Evolutionary conservation across 768 basidiomycete species (phyloP), one percentile per base, ranked within the genome.

Genomic region (Phaffia tasmanica): DNA sequence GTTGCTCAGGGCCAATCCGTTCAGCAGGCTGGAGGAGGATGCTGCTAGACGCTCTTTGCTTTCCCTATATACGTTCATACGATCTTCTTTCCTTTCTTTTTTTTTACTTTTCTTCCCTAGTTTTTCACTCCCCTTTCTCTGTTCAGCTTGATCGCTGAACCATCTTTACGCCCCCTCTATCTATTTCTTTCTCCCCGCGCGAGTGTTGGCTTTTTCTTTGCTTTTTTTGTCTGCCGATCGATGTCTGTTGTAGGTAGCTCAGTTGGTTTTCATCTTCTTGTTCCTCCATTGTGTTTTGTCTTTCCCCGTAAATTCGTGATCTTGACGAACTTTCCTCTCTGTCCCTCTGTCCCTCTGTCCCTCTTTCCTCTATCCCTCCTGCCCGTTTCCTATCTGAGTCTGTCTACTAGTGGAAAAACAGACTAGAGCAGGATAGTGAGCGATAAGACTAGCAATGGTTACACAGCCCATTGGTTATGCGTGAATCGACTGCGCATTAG

Each of bases 1-100:
- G 83, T 93, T 69, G 87, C 86, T 55, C 87, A 87, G 11, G 89
- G 89, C 30, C 86, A 89, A 78, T 85, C 82, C 64, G 87, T 92
- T 63, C 84, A 86, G 75, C 85, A 87, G 75, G 85, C 85, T 77
- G 81, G 81, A 73, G 80, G 83, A 64, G 82, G 86, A 54, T 93
- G 90, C 80, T 93, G 90, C 83, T 93, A 64, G 49, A 59, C 21
- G 2, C 42, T 47, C 30, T 25, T 49, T 6, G 25, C 11, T 32
- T n/a, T 42, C 53, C 53, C 29, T 30, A 23, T 30, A 54, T 54
- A 5, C 53, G 11, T 42, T 11, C 11, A 42, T 11, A 42, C n/a
- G n/a, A n/a, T 54, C 29, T 5, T 54, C 29, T 4, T 54, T 16
- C 53, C 53, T 54, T 29, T 18, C 21, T 46, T 46, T 27, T 25